A percentile compares a stretch with the other conserved stretches of the same genome.
Evolutionary conservation across 2,329 filamentous ascomycete species (phyloP).

Genomic region (Madurella fahalii): DNA sequence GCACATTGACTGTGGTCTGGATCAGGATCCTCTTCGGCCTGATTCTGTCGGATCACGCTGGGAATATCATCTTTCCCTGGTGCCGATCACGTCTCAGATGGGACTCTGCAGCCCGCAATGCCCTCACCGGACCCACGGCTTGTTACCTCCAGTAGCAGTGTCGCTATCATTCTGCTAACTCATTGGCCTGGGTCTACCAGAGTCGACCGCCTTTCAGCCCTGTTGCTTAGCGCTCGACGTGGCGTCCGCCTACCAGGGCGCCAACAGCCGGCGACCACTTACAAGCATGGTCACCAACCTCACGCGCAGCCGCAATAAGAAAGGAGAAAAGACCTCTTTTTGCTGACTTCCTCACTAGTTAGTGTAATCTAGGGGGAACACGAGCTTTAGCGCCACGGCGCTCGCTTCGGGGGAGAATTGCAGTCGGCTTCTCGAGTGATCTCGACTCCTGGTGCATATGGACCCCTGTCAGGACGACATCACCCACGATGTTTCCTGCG

Average conservation of each 20-base stretch:
- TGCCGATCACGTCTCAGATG: not conserved
- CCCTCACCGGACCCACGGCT: not conserved
- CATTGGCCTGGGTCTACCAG: too few relatives aligned
- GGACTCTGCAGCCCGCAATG: not conserved
- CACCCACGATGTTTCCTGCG: not conserved
- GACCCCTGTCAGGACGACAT: too few relatives aligned
- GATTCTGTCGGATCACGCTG: not conserved
- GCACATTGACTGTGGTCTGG: not conserved
- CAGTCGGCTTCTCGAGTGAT: not conserved
- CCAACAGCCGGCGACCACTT: not conserved
- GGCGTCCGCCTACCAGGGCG: conserved; percentile 3
- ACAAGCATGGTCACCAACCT: not conserved
- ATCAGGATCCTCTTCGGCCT: not conserved
- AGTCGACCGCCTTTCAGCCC: not conserved
- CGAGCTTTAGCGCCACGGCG: not conserved
- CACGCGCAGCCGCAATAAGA: not conserved
- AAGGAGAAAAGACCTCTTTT: not conserved
- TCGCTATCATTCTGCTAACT: too few relatives aligned
- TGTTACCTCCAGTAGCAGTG: too few relatives aligned
- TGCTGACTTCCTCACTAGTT: too few relatives aligned
- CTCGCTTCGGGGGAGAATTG: not conserved
- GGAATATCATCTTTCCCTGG: not conserved
- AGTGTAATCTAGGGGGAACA: not conserved
- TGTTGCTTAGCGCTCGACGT: conserved; percentile 1
- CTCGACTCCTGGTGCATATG: too few relatives aligned